Conservation (phyloP, 2,329 filamentous ascomycete species). For the Ophiostoma ips region DNA sequence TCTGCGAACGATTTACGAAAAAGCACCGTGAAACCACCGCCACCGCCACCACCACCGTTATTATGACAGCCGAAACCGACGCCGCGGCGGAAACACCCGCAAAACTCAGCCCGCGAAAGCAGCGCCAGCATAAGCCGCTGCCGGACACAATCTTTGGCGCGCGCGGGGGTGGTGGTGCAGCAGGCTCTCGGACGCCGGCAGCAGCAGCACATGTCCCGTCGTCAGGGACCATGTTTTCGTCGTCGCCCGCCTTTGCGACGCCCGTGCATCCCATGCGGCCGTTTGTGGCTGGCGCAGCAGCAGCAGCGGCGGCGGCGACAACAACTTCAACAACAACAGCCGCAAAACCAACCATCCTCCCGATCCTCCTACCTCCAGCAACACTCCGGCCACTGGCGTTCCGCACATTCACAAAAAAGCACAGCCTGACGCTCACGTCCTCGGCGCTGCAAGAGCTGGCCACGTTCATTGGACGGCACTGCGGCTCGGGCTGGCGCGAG, state of each 20-base stretch:
- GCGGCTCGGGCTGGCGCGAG: constrained; percentile 91
- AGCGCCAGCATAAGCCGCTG: constrained; percentile 19
- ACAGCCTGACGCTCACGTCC: constrained; percentile 83
- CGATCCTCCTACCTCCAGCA: constrained; percentile 76
- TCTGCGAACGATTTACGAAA: too few relatives aligned
- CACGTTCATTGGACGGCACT: constrained; percentile 81
- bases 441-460: constrained; percentile 75
- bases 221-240: constrained; percentile 61
- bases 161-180: neutral
- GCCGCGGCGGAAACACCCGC: neutral
- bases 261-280: constrained; percentile 65
- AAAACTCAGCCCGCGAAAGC: constrained; percentile 17
- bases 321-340: constrained; percentile 75
- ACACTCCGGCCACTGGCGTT: constrained; percentile 85
- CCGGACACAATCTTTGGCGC: constrained; percentile 26
- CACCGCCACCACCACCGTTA: neutral
- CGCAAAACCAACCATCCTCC: constrained; percentile 53
- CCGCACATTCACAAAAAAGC: constrained; percentile 92
- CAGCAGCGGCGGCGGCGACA: constrained; percentile 59
- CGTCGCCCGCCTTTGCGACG: constrained; percentile 80
- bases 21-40: too few relatives aligned
- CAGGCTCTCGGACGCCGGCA: constrained; percentile 18
- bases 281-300: constrained; percentile 35
- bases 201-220: constrained; percentile 12
- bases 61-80: constrained; percentile 15